Conservation (phyloP, 257 asterid species). For the Cynanchum wilfordii region DNA sequence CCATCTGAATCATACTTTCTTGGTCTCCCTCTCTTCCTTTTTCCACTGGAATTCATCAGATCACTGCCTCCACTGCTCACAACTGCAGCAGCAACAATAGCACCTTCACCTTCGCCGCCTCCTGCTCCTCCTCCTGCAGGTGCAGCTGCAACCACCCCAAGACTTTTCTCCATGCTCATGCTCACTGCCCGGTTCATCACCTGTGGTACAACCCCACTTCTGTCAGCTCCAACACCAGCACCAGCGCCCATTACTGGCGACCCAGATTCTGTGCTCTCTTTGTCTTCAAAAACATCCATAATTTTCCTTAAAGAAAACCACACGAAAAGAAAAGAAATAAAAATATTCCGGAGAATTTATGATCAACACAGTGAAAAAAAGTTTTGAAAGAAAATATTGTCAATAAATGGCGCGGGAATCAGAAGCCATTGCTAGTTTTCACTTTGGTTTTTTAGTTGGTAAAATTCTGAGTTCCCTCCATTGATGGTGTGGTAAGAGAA, state of each 20-base stretch:
- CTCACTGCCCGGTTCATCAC: constrained; percentile 23
- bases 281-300: constrained; percentile 53
- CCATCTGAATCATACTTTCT: constrained; percentile 84
- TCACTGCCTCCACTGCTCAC: constrained; percentile 27
- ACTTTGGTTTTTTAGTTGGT: constrained; percentile 18
- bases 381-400: constrained; percentile 29
- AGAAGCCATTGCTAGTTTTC: constrained; percentile 9
- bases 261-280: constrained; percentile 69
- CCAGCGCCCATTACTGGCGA: constrained; percentile 34
- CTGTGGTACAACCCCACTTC: constrained; percentile 30
- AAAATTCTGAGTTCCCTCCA: constrained; percentile 12
- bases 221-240: constrained; percentile 19
- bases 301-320: neutral
- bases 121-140: constrained; percentile 15
- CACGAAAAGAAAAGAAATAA: neutral
- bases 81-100: constrained; percentile 17
- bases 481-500: constrained; percentile 11
- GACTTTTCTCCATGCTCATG: constrained; percentile 34
- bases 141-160: constrained; percentile 16
- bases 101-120: constrained; percentile 22
- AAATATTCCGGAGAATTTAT: neutral
- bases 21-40: constrained; percentile 87
- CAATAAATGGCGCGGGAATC: constrained; percentile 63
- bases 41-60: constrained; percentile 29
- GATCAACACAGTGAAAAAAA: neutral